Percentiles rank a stretch among this genome's conserved stretches.
Evolutionary conservation across 169 alveolate genomes (phyloP).

Genomic region (Plasmodium coatneyi): DNA sequence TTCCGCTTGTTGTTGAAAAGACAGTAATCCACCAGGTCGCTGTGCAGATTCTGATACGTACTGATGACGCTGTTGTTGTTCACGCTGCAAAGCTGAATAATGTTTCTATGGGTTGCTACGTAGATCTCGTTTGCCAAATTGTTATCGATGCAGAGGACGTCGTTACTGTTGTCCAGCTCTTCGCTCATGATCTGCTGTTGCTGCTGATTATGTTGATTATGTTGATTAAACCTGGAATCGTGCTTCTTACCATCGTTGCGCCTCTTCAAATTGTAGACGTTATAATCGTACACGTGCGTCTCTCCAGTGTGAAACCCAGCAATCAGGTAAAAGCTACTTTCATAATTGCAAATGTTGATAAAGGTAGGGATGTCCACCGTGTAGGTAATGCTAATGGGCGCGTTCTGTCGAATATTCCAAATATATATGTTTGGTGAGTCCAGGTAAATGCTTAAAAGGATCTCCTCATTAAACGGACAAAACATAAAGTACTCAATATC

Average conservation of each 20-base stretch:
- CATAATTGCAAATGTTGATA: constrained; percentile 60
- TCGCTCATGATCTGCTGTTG: neutral
- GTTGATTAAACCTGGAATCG: neutral
- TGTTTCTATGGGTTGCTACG: constrained; percentile 17
- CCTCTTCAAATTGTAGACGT: constrained; percentile 29
- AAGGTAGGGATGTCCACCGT: constrained; percentile 48
- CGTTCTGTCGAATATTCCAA: constrained; percentile 51
- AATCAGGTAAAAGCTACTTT: constrained; percentile 20
- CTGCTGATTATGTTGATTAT: neutral
- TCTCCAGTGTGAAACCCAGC: constrained; percentile 48
- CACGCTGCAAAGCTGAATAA: constrained; percentile 15
- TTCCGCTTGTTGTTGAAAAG: constrained; percentile 50
- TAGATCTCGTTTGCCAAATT: constrained; percentile 36
- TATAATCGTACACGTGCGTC: constrained; percentile 25
- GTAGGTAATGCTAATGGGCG: constrained; percentile 28
- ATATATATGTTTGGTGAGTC: constrained; percentile 49
- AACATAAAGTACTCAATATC: constrained; percentile 71
- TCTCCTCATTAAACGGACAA: constrained; percentile 58
- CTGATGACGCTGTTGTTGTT: constrained; percentile 32
- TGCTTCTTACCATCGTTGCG: neutral
- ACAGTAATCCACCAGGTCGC: constrained; percentile 57
- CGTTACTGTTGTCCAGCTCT: constrained; percentile 11
- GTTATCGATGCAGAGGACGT: constrained; percentile 57
- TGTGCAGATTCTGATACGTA: constrained; percentile 29
- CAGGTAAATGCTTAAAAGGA: constrained; percentile 40